Evolutionary conservation across 805 yeast genomes (phyloP).

Genomic region (Wickerhamomyces hampshirensis): DNA sequence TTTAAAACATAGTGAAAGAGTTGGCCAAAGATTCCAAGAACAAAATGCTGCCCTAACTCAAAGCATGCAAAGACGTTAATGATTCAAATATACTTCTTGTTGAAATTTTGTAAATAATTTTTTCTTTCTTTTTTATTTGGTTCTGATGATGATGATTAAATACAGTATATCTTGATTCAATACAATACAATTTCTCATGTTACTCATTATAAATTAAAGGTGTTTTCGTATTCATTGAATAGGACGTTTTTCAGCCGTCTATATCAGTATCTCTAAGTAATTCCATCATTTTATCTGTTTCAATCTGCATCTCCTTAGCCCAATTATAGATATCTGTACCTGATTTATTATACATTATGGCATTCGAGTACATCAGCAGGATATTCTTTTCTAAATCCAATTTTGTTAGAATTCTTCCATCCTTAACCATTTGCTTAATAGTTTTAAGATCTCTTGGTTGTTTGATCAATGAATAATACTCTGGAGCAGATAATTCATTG

Average conservation of each 20-base stretch:
- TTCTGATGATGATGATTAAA: no score
- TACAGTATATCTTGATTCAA: background rate
- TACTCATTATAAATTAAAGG: background rate
- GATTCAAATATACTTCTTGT: background rate
- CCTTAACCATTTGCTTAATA: slow-evolving; percentile 52
- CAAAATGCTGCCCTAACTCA: slow-evolving; percentile 83
- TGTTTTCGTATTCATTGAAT: background rate
- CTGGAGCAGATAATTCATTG: slow-evolving; percentile 59
- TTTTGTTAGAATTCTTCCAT: slow-evolving; percentile 45
- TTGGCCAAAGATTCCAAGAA: slow-evolving; percentile 98
- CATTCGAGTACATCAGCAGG: slow-evolving; percentile 76
- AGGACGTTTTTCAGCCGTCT: no score
- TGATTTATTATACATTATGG: slow-evolving; percentile 73
- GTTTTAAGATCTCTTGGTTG: slow-evolving; percentile 67
- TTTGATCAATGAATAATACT: slow-evolving; percentile 56
- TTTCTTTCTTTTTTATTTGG: background rate
- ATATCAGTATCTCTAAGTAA: slow-evolving; percentile 54
- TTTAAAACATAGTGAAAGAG: slow-evolving; percentile 96
- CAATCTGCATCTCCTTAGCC: slow-evolving; percentile 68
- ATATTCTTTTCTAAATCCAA: slow-evolving; percentile 62
- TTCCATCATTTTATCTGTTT: slow-evolving; percentile 50
- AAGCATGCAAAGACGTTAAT: slow-evolving; percentile 41
- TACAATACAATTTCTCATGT: no score
- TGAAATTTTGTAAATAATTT: background rate
- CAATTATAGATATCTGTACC: slow-evolving; percentile 57